phyloP scores from a whole-genome alignment of 148 eudicot genomes.

The Silene conica region DNA sequence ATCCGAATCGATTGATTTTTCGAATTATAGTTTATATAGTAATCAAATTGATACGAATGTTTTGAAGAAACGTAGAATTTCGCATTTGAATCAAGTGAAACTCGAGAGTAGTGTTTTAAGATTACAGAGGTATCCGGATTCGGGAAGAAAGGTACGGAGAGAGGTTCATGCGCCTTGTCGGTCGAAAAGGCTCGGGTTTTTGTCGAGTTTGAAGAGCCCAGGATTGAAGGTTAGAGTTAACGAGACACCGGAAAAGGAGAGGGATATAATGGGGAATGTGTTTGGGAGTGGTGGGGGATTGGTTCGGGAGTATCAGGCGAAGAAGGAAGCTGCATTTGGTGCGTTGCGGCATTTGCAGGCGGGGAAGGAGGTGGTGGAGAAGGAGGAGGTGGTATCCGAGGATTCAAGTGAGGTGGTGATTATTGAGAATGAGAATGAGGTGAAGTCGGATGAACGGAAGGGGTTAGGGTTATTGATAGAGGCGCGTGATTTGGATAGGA shows the following conservation, averaged over 20 bases:
- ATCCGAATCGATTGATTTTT: constrained; percentile 14
- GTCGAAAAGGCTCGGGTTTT: constrained; percentile 23
- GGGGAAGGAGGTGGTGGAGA: constrained; percentile 15
- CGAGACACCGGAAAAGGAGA: constrained; percentile 16
- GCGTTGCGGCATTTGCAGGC: constrained; percentile 21
- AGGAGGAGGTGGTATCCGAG: constrained; percentile 29
- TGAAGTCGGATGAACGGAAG: constrained; percentile 26
- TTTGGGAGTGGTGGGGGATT: background rate
- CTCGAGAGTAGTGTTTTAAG: constrained; percentile 34
- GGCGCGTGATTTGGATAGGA: constrained; percentile 23
- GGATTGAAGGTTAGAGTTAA: constrained; percentile 11
- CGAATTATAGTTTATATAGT: constrained; percentile 17
- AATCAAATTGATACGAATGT: constrained; percentile 32
- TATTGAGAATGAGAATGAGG: constrained; percentile 30
- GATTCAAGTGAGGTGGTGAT: constrained; percentile 44
- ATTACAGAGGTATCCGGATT: constrained; percentile 45
- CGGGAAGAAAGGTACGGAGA: constrained; percentile 32
- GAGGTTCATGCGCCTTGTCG: constrained; percentile 71
- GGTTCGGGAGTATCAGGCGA: background rate
- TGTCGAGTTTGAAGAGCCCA: constrained; percentile 17
- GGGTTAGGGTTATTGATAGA: constrained; percentile 14
- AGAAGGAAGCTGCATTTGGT: constrained; percentile 23
- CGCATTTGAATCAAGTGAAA: constrained; percentile 10
- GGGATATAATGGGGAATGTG: constrained; percentile 35
- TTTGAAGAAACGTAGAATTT: constrained; percentile 50